phyloP scores from a whole-genome alignment of 2,329 filamentous ascomycete genomes.

The Rhynchosporium graminicola region DNA sequence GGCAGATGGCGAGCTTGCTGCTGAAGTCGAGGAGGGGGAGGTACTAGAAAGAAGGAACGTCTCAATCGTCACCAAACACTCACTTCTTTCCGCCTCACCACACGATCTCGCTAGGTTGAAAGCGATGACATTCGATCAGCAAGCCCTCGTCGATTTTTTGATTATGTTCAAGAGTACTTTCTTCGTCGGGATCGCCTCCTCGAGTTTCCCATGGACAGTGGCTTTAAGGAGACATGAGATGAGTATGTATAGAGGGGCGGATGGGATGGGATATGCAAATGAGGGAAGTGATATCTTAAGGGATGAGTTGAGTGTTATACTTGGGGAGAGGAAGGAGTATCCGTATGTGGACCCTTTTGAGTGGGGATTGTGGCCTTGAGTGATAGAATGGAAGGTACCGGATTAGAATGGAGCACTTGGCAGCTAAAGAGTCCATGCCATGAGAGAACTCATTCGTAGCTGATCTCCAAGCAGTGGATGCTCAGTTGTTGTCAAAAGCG shows the following conservation, averaged over 20 bases:
- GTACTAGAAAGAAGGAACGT: neutral
- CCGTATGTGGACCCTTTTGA: no score
- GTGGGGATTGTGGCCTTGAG: no score
- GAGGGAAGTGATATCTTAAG: constrained; percentile 21
- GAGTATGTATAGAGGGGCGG: constrained; percentile 9
- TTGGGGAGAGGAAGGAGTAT: no score
- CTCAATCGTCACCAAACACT: constrained; percentile 2
- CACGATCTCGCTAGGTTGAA: constrained; percentile 40
- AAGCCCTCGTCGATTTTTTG: constrained; percentile 50
- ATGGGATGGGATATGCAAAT: neutral
- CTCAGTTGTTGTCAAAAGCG: no score
- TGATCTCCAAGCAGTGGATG: no score
- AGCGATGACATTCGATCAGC: constrained; percentile 48
- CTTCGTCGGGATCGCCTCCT: constrained; percentile 46
- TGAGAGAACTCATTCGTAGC: no score
- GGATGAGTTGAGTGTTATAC: constrained; percentile 20
- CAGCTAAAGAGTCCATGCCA: no score
- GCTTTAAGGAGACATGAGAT: constrained; percentile 43
- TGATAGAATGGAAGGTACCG: no score
- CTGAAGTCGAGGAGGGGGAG: neutral
- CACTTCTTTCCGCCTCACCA: constrained; percentile 14
- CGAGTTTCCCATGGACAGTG: constrained; percentile 44
- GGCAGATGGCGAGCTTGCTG: neutral
- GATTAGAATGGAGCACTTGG: no score
- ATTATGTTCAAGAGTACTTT: constrained; percentile 46